A percentile compares a stretch with the other conserved stretches of the same genome.
These are phyloP conservation scores for Leucosporidium yakuticum DNA, from an alignment of 768 basidiomycete genomes.

Conservation along the genomic window DNA sequence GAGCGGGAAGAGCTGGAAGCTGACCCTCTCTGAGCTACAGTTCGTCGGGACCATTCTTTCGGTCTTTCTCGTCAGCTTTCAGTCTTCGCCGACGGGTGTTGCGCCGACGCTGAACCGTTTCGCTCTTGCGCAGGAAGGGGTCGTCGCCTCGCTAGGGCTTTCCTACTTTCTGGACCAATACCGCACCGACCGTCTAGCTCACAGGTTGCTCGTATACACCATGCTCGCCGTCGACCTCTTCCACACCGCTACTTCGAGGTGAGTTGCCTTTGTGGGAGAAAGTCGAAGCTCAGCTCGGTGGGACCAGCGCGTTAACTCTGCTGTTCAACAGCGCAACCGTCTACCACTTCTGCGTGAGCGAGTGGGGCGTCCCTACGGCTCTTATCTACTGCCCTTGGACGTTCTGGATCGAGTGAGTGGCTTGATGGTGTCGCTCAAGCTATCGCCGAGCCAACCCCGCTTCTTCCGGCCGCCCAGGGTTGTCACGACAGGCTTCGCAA, in stretches of 20 bases:
- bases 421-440: neutral
- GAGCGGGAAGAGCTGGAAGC: neutral
- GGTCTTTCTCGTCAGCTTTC: neutral
- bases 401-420: neutral
- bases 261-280: neutral
- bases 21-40: neutral
- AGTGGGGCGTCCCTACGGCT: neutral
- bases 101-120: neutral
- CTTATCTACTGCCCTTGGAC: neutral
- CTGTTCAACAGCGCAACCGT: neutral
- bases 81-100: neutral
- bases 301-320: too few relatives aligned
- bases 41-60: neutral
- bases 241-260: neutral
- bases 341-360: neutral
- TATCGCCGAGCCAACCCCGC: too few relatives aligned
- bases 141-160: neutral
- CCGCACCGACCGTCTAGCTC: neutral
- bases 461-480: too few relatives aligned
- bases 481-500: too few relatives aligned
- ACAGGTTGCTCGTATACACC: neutral
- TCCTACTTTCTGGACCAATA: neutral
- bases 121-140: neutral
- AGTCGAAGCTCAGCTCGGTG: neutral
- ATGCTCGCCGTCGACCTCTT: slow-evolving; percentile 1